Conservation (phyloP, 225 moss, liverwort and hornwort species). For the Antitrichia curtipendula region DNA sequence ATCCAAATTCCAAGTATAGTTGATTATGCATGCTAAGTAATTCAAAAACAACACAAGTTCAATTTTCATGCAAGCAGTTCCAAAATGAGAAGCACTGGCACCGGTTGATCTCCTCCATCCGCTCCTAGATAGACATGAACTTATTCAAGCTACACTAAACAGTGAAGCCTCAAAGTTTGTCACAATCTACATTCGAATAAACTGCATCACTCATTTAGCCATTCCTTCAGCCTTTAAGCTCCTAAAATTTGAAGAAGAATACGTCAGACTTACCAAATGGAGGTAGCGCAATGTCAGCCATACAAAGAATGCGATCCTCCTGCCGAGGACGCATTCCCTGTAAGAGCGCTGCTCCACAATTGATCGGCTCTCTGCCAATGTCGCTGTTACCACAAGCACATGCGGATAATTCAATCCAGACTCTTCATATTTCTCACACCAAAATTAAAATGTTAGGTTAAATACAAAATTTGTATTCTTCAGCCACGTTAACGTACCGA, state of each 20-base stretch:
- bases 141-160: not conserved
- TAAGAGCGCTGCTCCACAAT: conserved; percentile 54
- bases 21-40: not conserved
- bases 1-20: not conserved
- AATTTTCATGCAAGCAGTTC: not conserved
- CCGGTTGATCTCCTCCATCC: not conserved
- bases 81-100: not conserved
- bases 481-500: not conserved
- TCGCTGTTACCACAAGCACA: not conserved
- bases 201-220: not conserved
- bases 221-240: not conserved
- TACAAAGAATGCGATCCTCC: conserved; percentile 70
- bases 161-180: not conserved
- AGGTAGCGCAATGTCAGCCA: conserved; percentile 39
- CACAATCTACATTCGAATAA: not conserved
- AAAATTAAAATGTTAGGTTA: not conserved
- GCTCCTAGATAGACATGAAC: not conserved
- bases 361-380: conserved; percentile 10
- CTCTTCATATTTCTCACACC: not conserved
- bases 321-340: conserved; percentile 51
- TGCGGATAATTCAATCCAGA: not conserved
- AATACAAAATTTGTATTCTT: not conserved
- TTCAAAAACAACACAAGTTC: not conserved
- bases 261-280: conserved; percentile 27
- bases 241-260: not conserved